Evolutionary conservation across 306 rosid genomes (phyloP).

Genomic region (Quercus alba): DNA sequence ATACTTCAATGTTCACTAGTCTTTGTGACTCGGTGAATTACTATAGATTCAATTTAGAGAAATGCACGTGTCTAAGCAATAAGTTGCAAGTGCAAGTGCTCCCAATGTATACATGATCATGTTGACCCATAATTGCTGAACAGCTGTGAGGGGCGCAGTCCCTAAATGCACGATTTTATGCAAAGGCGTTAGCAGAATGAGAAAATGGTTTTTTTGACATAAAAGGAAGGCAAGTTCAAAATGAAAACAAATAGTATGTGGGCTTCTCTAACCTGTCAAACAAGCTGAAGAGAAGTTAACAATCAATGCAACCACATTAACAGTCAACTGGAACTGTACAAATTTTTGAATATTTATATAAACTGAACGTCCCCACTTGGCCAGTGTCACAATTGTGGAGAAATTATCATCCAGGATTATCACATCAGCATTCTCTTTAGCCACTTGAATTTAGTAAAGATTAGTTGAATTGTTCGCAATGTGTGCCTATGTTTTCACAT

Average conservation of each 20-base stretch:
- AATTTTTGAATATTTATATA: slow-evolving; percentile 92
- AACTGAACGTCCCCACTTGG: slow-evolving; percentile 98
- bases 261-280: slow-evolving; percentile 62
- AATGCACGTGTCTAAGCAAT: no score
- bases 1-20: no score
- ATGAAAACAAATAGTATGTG: slow-evolving; percentile 1
- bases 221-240: background rate
- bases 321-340: slow-evolving; percentile 95
- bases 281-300: slow-evolving; percentile 98
- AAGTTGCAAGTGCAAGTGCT: slow-evolving; percentile 94
- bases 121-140: slow-evolving; percentile 96
- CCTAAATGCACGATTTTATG: slow-evolving; percentile 43
- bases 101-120: slow-evolving; percentile 99
- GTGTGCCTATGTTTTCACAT: background rate
- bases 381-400: slow-evolving; percentile 95
- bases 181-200: slow-evolving; percentile 22
- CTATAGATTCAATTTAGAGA: no score
- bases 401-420: slow-evolving; percentile 94
- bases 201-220: background rate
- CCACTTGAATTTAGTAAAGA: slow-evolving; percentile 57
- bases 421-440: slow-evolving; percentile 98
- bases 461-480: slow-evolving; percentile 14
- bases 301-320: slow-evolving; percentile 82
- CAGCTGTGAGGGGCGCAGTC: slow-evolving; percentile 90
- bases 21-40: no score